Conservation (phyloP, 805 yeast species). For the Sungouiozyma ichnusensis region DNA sequence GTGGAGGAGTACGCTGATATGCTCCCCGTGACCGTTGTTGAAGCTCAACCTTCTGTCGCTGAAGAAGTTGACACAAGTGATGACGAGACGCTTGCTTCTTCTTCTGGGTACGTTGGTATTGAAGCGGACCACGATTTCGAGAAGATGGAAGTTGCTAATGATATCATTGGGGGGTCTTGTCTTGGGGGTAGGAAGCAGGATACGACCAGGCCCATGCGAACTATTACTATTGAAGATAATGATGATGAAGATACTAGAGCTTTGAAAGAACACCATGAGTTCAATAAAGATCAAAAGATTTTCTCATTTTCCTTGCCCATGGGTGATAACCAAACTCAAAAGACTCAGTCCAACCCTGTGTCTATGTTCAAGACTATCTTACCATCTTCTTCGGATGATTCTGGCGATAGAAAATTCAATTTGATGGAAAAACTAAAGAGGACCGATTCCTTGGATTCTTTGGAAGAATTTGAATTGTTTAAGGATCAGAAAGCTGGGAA, state of each 20-base stretch:
- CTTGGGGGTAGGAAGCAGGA: constrained; percentile 2
- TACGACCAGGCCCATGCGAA: background rate
- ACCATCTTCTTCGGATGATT: constrained; percentile 5
- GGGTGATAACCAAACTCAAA: constrained; percentile 18
- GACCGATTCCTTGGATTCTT: constrained; percentile 47
- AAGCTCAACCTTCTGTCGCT: constrained; percentile 5
- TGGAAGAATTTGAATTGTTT: constrained; percentile 54
- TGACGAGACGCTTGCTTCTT: background rate
- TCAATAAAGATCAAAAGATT: constrained; percentile 21
- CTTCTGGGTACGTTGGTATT: constrained; percentile 4
- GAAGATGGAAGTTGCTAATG: constrained; percentile 6
- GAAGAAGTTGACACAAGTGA: constrained; percentile 1
- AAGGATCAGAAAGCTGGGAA: constrained; percentile 47
- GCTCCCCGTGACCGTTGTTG: constrained; percentile 1
- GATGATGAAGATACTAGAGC: constrained; percentile 9
- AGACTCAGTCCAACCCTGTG: constrained; percentile 3
- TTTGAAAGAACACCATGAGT: constrained; percentile 4
- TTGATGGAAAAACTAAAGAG: constrained; percentile 32
- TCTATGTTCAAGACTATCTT: constrained; percentile 11
- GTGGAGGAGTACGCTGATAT: constrained; percentile 3
- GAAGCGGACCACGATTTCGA: constrained; percentile 7
- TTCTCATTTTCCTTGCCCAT: constrained; percentile 33
- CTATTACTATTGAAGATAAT: constrained; percentile 6
- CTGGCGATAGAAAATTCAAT: constrained; percentile 4
- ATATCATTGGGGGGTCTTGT: constrained; percentile 9